Base-by-base conservation (phyloP, 768 basidiomycete genomes). In the Kwoniella botswanensis region DNA sequence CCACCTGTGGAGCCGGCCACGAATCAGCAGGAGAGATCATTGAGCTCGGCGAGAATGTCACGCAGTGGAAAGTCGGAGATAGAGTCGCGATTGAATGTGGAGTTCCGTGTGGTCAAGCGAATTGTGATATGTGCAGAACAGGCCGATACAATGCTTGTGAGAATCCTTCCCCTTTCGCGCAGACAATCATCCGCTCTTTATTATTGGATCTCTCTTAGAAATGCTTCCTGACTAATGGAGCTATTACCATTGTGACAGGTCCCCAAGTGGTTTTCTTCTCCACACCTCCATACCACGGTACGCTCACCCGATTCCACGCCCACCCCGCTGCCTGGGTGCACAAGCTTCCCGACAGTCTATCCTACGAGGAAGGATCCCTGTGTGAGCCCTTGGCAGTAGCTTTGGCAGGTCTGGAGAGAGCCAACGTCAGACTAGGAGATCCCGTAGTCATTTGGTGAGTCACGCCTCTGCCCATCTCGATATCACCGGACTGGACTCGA, bases 61-160 rank as follows among this genome's bases (percentile, higher is more conserved):
- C 68, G 9, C 63, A 80, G 21, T 68, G 80, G 35, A 82, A 84
- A 60, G 81, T 83, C 11, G 84, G 84, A 4, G 84, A 85, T 68
- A 68, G 79, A 46, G 84, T 84, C 4, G 84, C 84, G 17, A 79
- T 83, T 57, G 82, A 83, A 65, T 74, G 74, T 35, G 82, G 82
- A 21, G 74, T 80, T 21, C 74, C 76, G 13, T 83, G 82, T 71
- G 77, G 78, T 42, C 67, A 75, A 57, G 73, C 82, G 18, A 75
- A 76, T 41, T 86, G 85, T 76, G 78, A 82, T 55, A 76, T 78
- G 18, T 85, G 85, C 71, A 70, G 77, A 21, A 81, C 76, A 4
- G 85, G 85, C 1, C 67, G 83, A 42, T 86, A 86, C 75, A 86
- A 86, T 64, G 84, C 82, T 44, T 86, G 85, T 81, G 46, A 76